Evolutionary conservation across 2,329 filamentous ascomycete genomes (phyloP).

Genomic region (Cladosporium sp.): DNA sequence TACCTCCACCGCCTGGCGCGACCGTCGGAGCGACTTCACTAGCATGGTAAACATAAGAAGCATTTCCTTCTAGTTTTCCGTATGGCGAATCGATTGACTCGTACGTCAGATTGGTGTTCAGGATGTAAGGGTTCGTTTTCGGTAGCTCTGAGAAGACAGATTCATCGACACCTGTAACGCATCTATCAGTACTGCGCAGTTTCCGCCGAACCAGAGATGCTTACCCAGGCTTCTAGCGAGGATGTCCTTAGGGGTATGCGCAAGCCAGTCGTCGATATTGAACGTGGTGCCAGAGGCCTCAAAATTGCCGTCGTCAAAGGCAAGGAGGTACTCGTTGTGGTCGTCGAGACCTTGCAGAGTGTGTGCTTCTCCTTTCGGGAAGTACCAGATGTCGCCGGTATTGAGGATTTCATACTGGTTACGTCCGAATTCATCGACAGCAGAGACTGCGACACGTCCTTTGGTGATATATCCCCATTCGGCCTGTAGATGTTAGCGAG

Average conservation of each 20-base stretch:
- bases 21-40: conserved; percentile 35
- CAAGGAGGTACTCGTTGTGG: conserved; percentile 63
- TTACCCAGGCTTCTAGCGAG: conserved; percentile 65
- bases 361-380: conserved; percentile 54
- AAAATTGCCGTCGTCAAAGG: conserved; percentile 65
- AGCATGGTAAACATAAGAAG: conserved; percentile 61
- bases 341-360: conserved; percentile 62
- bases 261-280: conserved; percentile 67
- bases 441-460: conserved; percentile 48
- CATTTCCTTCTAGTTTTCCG: conserved; percentile 51
- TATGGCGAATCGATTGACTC: conserved; percentile 47
- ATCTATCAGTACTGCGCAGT: neutral
- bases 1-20: conserved; percentile 55
- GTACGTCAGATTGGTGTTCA: conserved; percentile 51
- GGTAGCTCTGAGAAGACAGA: conserved; percentile 51
- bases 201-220: neutral
- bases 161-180: conserved; percentile 41
- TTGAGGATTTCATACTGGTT: conserved; percentile 47
- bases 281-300: conserved; percentile 60
- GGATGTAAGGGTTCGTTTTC: conserved; percentile 57
- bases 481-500: conserved; percentile 20
- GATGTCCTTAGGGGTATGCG: conserved; percentile 60
- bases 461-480: conserved; percentile 54
- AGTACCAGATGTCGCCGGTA: conserved; percentile 49
- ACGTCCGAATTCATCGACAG: conserved; percentile 50